These are phyloP conservation scores for Polyporus arcularius DNA, from an alignment of 768 basidiomycete species.

Conservation along the genomic window DNA sequence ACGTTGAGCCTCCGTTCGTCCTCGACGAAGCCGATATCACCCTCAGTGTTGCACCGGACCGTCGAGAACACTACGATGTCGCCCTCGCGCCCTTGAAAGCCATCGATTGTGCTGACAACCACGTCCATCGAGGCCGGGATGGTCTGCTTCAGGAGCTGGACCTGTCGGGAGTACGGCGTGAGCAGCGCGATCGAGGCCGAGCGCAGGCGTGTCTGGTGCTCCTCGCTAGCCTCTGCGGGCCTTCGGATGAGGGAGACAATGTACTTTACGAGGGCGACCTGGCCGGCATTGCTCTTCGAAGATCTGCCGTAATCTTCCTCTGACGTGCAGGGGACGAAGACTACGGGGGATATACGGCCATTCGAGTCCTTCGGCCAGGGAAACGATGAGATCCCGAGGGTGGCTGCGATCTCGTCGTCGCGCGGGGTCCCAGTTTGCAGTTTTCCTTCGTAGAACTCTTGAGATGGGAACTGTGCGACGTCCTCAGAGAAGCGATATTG, in stretches of 20 bases:
- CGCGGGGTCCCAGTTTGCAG: conserved; percentile 46
- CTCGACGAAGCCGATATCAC: conserved; percentile 67
- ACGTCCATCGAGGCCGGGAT: conserved; percentile 36
- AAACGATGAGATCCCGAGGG: conserved; percentile 44
- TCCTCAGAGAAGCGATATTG: conserved; percentile 66
- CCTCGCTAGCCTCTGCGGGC: background rate
- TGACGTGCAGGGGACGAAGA: conserved; percentile 56
- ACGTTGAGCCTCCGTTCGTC: conserved; percentile 64
- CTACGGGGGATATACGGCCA: conserved; percentile 47
- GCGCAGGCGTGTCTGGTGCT: background rate
- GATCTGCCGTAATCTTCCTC: conserved; percentile 61
- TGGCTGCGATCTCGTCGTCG: conserved; percentile 28
- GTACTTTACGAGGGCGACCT: conserved; percentile 52
- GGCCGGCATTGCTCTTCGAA: conserved; percentile 64
- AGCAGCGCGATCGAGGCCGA: conserved; percentile 44
- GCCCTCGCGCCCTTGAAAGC: conserved; percentile 69
- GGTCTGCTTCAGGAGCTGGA: conserved; percentile 43
- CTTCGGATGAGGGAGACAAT: conserved; percentile 46
- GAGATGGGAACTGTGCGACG: conserved; percentile 61
- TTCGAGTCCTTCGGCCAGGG: conserved; percentile 56
- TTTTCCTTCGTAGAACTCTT: conserved; percentile 60
- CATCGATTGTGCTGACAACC: conserved; percentile 54
- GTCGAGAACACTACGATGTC: conserved; percentile 68
- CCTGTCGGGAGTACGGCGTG: conserved; percentile 63
- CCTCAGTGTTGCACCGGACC: conserved; percentile 58